Base-by-base conservation (phyloP, 2,329 filamentous ascomycete genomes). In the Venturia pyrina region DNA sequence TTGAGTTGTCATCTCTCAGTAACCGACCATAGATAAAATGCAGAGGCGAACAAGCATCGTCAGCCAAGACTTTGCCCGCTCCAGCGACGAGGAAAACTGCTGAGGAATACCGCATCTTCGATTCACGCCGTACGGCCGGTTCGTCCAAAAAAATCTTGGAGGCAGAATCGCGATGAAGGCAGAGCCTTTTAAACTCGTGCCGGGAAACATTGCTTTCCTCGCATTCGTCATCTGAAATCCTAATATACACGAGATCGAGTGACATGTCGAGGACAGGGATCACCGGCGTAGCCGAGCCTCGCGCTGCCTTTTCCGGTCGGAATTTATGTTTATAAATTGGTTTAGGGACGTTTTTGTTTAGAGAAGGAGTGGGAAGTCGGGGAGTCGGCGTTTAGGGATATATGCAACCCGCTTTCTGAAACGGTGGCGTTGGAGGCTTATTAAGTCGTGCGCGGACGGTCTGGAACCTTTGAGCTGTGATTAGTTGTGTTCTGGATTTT, bases 11-110 rank as follows among this genome's bases (percentile, higher is more conserved):
- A 17, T 1, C 5, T 34, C 7, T 13, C 17, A 37, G 10, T 3
- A 50, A 17, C 64, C 17, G 1, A 63, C 57, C 64, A 24, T 65
- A 66, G 11, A 66, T 59, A 11, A 66, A 53, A 24, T 66, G 43
- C 19, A 66, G n/a, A 41, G 60, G 60, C n/a, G 65, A 65, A 24
- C 65, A 66, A n/a, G 21, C 63, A 2, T 57, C 48, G 3, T 53
- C 37, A 3, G 62, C 62, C 41, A 64, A 41, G n/a, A 43, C 40
- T 28, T 8, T 62, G 37, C 21, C 28, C 34, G 37, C 32, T 5
- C 5, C 40, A 40, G 57, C 59, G 24, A 34, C 59, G 24, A 46
- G 3, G 15, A 62, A 17, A 28, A 46, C 21, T 46, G 40, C n/a
- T 17, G 24, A 43, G 8, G 60, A 62, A 34, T 34, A 43, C 13